Base-by-base conservation (phyloP, 768 basidiomycete genomes). In the Fomitopsis serialis region DNA sequence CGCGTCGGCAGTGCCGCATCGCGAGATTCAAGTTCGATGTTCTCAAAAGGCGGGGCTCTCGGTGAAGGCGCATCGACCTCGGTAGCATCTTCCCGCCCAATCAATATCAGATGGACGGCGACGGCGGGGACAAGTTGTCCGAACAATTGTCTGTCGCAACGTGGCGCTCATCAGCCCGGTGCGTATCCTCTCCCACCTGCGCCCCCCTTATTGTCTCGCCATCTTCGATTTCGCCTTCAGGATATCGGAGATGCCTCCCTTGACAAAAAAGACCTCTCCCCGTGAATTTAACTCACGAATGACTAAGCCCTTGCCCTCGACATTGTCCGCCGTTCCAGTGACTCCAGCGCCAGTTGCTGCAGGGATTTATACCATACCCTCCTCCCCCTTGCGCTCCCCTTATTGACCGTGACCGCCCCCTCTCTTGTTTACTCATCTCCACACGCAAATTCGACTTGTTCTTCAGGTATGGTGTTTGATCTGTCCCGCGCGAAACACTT, bases 261-360 rank as follows among this genome's bases (percentile, higher is more conserved):
- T 49, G 35, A 49, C 48, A 49, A 49, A 49, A 49, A 27, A 45
- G 44, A 40, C 37, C 37, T 40, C 13, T 40, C 37, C 23, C 7
- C 10, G 10, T 45, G 44, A 45, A 49, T 17, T 21, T 36, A 49
- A 40, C 48, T 49, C 36, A 22, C 25, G 13, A 22, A 40, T 49
- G 48, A 49, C 48, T 49, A 36, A 49, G 48, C 48, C 24, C 6
- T 49, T 27, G 7, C 35, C 6, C 34, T 29, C 13, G 44, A 49
- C 36, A 49, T 49, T 49, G 48, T 49, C 25, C 36, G 34, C 36
- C 36, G 2, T 7, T 17, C 37, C 37, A n/a, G n/a, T 40, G 37
- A 40, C 15, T 40, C 37, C 37, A 40, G 37, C 37, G 37, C 37
- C 19, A 40, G 15, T 17, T 17, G 37, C 37, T 5, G 19, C 19